phyloP scores from a whole-genome alignment of 2,329 filamentous ascomycete genomes.

The Curvularia eragrostidis region DNA sequence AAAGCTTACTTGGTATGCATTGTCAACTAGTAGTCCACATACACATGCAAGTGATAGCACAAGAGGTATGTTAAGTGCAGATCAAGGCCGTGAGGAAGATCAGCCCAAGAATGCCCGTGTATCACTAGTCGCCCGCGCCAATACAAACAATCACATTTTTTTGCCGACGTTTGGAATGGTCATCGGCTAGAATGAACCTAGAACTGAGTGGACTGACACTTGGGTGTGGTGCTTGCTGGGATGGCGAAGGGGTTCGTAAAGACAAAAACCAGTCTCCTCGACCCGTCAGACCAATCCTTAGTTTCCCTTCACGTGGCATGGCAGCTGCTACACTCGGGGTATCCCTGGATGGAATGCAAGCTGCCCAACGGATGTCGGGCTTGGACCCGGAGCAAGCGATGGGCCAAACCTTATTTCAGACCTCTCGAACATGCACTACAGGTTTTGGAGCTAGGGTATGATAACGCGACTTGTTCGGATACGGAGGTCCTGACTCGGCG shows the following conservation, averaged over 20 bases:
- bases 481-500: conserved; percentile 23
- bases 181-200: conserved; percentile 12
- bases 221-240: background rate
- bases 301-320: conserved; percentile 22
- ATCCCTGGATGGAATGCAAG: conserved; percentile 16
- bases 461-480: conserved; percentile 18
- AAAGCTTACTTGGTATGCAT: conserved; percentile 2
- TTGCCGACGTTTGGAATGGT: conserved; percentile 1
- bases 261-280: background rate
- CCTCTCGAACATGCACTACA: conserved; percentile 21
- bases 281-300: conserved; percentile 3
- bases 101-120: no score
- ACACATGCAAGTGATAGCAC: conserved; percentile 15
- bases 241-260: background rate
- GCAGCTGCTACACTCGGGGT: conserved; percentile 23
- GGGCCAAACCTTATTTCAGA: conserved; percentile 25
- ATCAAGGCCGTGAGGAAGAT: conserved; percentile 6
- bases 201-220: background rate
- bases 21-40: conserved; percentile 8
- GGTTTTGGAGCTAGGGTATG: conserved; percentile 15
- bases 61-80: conserved; percentile 6
- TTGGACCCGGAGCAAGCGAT: conserved; percentile 30
- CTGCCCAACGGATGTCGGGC: conserved; percentile 21
- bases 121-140: conserved; percentile 11
- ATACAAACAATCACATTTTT: conserved; percentile 7